Base-by-base conservation (phyloP, 257 asterid species). In the Striga asiatica region DNA sequence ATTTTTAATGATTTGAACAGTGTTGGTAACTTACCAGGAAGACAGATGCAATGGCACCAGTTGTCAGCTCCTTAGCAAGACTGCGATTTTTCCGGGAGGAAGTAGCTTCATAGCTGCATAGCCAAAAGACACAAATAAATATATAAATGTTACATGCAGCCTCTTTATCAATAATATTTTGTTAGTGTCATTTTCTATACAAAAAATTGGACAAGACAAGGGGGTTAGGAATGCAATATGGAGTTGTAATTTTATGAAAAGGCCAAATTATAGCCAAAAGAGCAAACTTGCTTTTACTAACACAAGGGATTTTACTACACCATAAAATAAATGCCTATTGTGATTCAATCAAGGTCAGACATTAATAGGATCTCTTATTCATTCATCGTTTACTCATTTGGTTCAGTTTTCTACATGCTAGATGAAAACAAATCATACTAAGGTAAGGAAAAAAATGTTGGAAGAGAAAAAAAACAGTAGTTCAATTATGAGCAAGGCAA, bases 51-150 rank as follows among this genome's bases (percentile, higher is more conserved):
- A 83, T 75, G 12, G 87, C 79, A 10, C 96, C 96, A 0, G 96
- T 84, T 11, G 76, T 60, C 53, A 89, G 84, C 74, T 89, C 98
- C 85, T 84, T 86, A 6, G 82, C 76, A 24, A 89, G 94, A 61
- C 79, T 78, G 64, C 95, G 96, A 17, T 75, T 81, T 80, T 71
- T 89, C 78, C 82, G 75, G 8, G 98, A 88, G 54, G 95, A 73
- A 56, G 98, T 89, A 54, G 98, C 95, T 75, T 84, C 98, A 58
- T 89, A 89, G 68, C 98, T 89, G 91, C 78, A 78, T 16, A 47
- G 10, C 17, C 24, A 53, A 57, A 0, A 21, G 25, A 54, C 20
- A 38, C 46, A 23, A 46, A 50, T 41, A 50, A 24, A 3, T 4
- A 39, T 39, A 4, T 5, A 39, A 11, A 16, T 12, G 14, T 5